These are phyloP conservation scores for Piper longum DNA, from an alignment of 164 flowering plant species.

Conservation along the genomic window DNA sequence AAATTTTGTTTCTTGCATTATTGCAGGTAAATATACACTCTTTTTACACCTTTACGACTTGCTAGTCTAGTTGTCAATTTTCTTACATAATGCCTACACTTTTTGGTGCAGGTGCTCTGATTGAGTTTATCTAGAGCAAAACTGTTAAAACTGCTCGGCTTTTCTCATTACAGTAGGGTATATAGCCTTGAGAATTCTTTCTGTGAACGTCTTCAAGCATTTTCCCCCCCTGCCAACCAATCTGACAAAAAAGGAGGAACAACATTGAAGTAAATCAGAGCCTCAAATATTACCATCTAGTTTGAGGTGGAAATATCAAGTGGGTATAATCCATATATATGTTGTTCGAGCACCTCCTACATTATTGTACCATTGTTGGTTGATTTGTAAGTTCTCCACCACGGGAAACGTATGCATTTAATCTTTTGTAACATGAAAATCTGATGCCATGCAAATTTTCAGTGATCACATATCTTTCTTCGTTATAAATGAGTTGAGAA, in stretches of 20 bases:
- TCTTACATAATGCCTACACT: not conserved
- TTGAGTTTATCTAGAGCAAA: not conserved
- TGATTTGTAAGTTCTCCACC: not conserved
- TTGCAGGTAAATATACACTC: conserved; percentile 20
- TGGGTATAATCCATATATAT: not conserved
- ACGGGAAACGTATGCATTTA: not conserved
- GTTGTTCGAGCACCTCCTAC: not conserved
- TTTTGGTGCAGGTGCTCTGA: not conserved
- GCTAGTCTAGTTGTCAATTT: not conserved
- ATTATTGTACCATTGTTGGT: not conserved
- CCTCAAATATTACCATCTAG: not conserved
- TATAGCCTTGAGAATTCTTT: not conserved
- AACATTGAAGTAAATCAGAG: not conserved
- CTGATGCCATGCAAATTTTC: not conserved
- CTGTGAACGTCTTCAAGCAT: not conserved
- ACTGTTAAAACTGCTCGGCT: not conserved
- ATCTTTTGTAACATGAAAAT: not conserved
- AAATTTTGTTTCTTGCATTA: not conserved
- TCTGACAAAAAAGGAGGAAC: not conserved
- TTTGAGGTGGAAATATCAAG: not conserved
- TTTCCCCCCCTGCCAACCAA: not conserved
- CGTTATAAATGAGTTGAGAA: too few species aligned
- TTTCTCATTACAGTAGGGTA: not conserved
- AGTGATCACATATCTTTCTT: too few species aligned
- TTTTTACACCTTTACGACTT: too few species aligned